Conservation (phyloP, 768 basidiomycete genomes). For the Lentinula edodes region DNA sequence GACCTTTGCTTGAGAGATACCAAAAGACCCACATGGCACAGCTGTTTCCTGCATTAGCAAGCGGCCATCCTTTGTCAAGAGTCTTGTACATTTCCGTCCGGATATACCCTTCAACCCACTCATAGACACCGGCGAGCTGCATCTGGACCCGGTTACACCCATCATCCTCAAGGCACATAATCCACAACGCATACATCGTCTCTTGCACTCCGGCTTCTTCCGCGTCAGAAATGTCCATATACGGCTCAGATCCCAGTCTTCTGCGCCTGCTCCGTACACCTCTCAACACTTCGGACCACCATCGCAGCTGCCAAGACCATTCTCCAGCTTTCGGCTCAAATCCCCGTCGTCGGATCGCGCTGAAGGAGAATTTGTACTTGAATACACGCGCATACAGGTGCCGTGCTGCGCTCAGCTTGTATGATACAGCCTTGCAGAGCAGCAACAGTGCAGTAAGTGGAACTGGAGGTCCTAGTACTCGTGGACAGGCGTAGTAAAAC, state of each 20-base stretch:
- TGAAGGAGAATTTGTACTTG: conserved; percentile 48
- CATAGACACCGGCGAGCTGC: conserved; percentile 41
- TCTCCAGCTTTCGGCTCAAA: conserved; percentile 29
- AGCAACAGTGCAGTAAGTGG: conserved; percentile 43
- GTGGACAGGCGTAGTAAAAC: conserved; percentile 35
- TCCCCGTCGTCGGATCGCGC: conserved; percentile 45
- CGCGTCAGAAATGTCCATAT: conserved; percentile 15
- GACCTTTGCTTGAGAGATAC: conserved; percentile 50
- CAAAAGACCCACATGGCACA: conserved; percentile 62
- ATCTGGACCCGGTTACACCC: conserved; percentile 59
- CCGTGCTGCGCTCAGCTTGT: conserved; percentile 25
- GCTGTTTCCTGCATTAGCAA: conserved; percentile 40
- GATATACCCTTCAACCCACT: conserved; percentile 40
- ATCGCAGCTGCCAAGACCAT: conserved; percentile 28
- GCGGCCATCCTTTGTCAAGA: conserved; percentile 48
- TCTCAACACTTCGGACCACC: conserved; percentile 33
- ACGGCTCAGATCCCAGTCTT: conserved; percentile 18
- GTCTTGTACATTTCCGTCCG: conserved; percentile 41
- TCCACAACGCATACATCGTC: conserved; percentile 40
- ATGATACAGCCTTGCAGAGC: conserved; percentile 34
- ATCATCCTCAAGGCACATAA: conserved; percentile 65
- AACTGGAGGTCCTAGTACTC: conserved; percentile 40
- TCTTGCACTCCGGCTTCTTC: conserved; percentile 23
- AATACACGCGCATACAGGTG: conserved; percentile 52
- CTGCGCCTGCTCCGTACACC: conserved; percentile 27